phyloP scores from a whole-genome alignment of 2,329 filamentous ascomycete species.

The Colletotrichum eleusines region DNA sequence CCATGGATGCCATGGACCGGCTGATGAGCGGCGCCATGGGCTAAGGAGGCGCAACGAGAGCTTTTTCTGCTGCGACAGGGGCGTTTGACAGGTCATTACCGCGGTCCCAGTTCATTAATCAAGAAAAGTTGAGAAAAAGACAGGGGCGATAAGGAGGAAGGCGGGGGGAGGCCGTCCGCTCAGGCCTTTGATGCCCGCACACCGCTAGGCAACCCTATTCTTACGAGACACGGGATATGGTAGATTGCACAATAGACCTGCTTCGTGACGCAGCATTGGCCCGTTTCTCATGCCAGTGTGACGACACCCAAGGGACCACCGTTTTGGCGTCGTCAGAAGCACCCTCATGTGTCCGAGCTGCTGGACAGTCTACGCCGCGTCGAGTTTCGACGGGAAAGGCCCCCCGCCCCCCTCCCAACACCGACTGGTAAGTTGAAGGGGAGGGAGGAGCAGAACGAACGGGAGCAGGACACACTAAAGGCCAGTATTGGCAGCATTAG shows the following conservation, averaged over 20 bases:
- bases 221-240: conserved; percentile 21
- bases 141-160: conserved; percentile 24
- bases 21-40: conserved; percentile 30
- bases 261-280: conserved; percentile 16
- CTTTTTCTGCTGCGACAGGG: conserved; percentile 39
- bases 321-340: neutral
- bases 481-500: neutral
- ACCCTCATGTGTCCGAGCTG: neutral
- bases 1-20: conserved; percentile 35
- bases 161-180: conserved; percentile 15
- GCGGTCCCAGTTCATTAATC: conserved; percentile 19
- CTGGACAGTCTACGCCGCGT: neutral
- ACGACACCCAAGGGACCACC: too few species aligned
- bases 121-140: neutral
- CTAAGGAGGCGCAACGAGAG: conserved; percentile 24
- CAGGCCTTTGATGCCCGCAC: conserved; percentile 12
- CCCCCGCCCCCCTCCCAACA: too few species aligned
- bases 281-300: conserved; percentile 23
- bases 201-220: conserved; percentile 8
- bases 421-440: neutral
- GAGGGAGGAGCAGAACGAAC: neutral
- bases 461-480: neutral
- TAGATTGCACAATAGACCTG: conserved; percentile 10
- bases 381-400: neutral
- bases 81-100: conserved; percentile 37